Evolutionary conservation across 2,329 filamentous ascomycete species (phyloP), one percentile per base, ranked within the genome.

Genomic region (Mycosphaerella arachidis): DNA sequence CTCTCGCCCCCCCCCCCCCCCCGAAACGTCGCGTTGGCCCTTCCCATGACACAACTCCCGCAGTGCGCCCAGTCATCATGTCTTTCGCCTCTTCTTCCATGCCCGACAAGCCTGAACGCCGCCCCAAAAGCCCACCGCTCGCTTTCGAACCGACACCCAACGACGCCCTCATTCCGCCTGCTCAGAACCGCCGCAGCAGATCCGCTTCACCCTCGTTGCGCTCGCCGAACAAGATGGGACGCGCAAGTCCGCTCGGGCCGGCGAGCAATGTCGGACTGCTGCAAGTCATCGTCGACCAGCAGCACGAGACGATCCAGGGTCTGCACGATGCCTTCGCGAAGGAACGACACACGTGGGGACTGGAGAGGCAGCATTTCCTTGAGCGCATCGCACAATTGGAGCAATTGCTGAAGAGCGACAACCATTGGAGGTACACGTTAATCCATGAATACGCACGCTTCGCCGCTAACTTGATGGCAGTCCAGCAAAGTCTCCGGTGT

Each of bases 131-230:
- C 40, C 73, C 73, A 18, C 72, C 73, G 2, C 64, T 74, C 31
- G 73, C 73, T 48, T 75, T 75, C 60, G 67, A 68, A 20, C 65
- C 54, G 20, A 73, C 73, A 2, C 64, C 72, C 35, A 74, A 74
- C 67, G 73, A 75, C 63, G 56, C 68, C 10, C 68, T 75, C 48
- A 65, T 65, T 24, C 66, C 67, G 18, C 69, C 71, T 1, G 59
- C 60, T 29, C 55, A 62, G 43, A 43, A 57, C 59, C 45, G 30
- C 53, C 37, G 43, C 52, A 45, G 37, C 56, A 45, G 54, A 35
- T 50, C 46, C 20, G 18, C 50, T 6, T 31, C 30, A 30, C 30
- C 50, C 6, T n/a, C 45, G 12, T 67, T 66, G 9, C 61, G 52
- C 6, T 60, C 64, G 33, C 58, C 53, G 6, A 64, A 59, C 24